phyloP scores from a whole-genome alignment of 2,329 filamentous ascomycete species.

The Alternaria viburni region DNA sequence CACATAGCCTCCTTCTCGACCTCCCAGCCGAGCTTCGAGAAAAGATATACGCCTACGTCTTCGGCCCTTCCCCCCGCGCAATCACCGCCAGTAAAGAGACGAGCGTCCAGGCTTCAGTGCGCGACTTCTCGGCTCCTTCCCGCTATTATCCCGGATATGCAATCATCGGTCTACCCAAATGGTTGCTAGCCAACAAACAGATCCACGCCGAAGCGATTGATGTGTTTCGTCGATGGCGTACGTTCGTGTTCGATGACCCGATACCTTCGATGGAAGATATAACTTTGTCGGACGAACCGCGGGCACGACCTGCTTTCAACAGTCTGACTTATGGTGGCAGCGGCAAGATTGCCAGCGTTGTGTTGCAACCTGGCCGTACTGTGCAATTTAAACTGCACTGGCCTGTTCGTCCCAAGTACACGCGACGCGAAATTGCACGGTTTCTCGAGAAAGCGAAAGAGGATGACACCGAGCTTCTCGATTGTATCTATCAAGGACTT shows the following conservation, averaged over 20 bases:
- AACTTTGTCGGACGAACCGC: not conserved
- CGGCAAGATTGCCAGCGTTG: not conserved
- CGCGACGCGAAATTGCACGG: not conserved
- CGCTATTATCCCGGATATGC: not conserved
- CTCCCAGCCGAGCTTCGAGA: not conserved
- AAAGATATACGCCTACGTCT: not conserved
- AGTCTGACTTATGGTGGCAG: not conserved
- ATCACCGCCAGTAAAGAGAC: not conserved
- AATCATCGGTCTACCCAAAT: not conserved
- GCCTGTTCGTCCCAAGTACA: not conserved
- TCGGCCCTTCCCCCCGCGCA: not conserved
- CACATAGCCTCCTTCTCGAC: not conserved
- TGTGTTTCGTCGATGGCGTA: not conserved
- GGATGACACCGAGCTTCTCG: not conserved
- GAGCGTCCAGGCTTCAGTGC: not conserved
- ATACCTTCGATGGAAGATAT: not conserved
- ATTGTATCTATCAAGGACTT: not conserved
- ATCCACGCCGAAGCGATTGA: not conserved
- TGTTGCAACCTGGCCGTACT: not conserved
- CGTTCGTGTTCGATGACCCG: not conserved
- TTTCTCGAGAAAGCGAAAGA: not conserved
- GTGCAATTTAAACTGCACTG: not conserved
- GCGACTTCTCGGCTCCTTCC: not conserved
- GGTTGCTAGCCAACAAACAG: not conserved
- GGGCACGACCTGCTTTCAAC: not conserved